Percentiles rank a stretch among this genome's conserved stretches.
Evolutionary conservation across 23 red algal species (phyloP).

Genomic region (Gracilaria domingensis): DNA sequence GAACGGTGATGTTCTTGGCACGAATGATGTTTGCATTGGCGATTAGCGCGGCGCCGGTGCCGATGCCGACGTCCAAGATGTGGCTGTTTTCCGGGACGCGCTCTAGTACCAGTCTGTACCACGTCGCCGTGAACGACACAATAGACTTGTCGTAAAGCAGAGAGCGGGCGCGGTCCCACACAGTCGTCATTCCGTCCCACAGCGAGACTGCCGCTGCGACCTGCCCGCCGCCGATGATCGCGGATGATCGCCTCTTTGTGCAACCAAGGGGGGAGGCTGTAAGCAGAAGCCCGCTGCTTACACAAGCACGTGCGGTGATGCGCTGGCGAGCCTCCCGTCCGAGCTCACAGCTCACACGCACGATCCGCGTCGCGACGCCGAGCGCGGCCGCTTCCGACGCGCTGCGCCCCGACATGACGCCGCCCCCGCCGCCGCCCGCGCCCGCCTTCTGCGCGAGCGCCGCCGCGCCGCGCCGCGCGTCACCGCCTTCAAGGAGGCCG

Average conservation of each 20-base stretch:
- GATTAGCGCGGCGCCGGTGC: conserved; percentile 69
- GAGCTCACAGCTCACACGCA: no score
- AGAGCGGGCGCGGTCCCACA: conserved; percentile 32
- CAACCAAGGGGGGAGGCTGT: no score
- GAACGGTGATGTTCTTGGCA: conserved; percentile 52
- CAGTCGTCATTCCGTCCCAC: no score
- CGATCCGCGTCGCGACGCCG: no score
- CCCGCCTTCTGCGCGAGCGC: neutral
- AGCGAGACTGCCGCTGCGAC: no score
- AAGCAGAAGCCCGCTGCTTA: no score
- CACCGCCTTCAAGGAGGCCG: neutral
- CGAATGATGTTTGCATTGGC: conserved; percentile 34
- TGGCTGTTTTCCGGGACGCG: conserved; percentile 27
- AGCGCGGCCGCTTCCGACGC: no score
- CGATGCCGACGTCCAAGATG: conserved; percentile 73
- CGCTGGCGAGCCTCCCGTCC: no score
- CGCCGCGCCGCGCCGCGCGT: neutral
- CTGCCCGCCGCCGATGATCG: no score
- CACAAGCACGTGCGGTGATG: no score
- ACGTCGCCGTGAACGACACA: conserved; percentile 27
- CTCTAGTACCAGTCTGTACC: conserved; percentile 55
- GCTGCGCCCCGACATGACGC: neutral
- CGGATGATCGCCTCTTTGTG: no score
- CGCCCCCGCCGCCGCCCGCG: no score
- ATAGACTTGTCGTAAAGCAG: conserved; percentile 65